Evolutionary conservation across 2,329 filamentous ascomycete species (phyloP).

Genomic region (Pezicula radicicola): DNA sequence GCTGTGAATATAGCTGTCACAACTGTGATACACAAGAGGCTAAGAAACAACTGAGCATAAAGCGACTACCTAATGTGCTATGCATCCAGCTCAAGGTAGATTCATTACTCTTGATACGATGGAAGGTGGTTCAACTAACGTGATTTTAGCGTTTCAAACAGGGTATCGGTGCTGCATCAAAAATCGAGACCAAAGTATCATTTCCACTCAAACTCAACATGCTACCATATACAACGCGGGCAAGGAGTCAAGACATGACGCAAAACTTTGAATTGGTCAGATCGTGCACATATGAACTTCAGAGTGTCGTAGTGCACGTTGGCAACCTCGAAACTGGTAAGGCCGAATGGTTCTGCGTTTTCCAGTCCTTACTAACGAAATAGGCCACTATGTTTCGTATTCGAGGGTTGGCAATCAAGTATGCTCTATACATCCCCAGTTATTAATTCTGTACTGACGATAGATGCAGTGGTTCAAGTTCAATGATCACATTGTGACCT

Average conservation of each 20-base stretch:
- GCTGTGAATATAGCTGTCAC: slow-evolving; percentile 84
- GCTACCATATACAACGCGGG: slow-evolving; percentile 79
- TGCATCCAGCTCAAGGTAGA: slow-evolving; percentile 88
- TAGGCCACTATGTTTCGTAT: slow-evolving; percentile 84
- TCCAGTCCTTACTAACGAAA: slow-evolving; percentile 9
- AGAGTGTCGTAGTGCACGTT: slow-evolving; percentile 89
- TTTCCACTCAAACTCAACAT: slow-evolving; percentile 89
- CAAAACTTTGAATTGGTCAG: slow-evolving; percentile 54
- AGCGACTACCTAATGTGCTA: slow-evolving; percentile 80
- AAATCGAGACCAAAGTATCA: slow-evolving; percentile 82
- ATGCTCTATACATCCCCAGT: slow-evolving; percentile 7
- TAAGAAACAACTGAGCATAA: slow-evolving; percentile 79
- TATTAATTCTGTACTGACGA: background rate
- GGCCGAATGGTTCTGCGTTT: slow-evolving; percentile 1
- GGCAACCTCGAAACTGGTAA: slow-evolving; percentile 81
- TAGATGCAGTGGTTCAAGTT: slow-evolving; percentile 81
- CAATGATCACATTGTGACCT: slow-evolving; percentile 88
- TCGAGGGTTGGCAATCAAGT: slow-evolving; percentile 75
- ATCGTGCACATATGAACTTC: slow-evolving; percentile 79
- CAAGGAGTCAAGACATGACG: slow-evolving; percentile 46
- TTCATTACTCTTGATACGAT: background rate
- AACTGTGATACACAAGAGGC: slow-evolving; percentile 78
- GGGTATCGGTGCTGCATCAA: slow-evolving; percentile 70
- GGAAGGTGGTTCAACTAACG: slow-evolving; percentile 30
- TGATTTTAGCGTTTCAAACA: slow-evolving; percentile 66